Evolutionary conservation across 345 rosid genomes (phyloP), one percentile per base, ranked within the genome.

Genomic region (Streptanthus diversifolius): DNA sequence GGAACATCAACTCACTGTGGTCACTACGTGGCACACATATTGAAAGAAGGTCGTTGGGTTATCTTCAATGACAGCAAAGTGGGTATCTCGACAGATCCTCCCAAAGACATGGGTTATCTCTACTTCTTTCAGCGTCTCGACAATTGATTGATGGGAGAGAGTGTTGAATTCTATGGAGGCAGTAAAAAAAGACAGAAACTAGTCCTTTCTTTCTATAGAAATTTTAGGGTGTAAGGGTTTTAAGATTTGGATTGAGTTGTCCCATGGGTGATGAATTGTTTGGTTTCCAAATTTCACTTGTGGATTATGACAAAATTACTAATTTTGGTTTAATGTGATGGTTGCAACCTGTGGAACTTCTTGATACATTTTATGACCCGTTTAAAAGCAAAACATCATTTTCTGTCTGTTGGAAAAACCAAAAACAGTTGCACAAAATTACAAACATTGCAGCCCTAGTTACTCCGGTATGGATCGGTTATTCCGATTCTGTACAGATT

Each of bases 31-130:
- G 98, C 99, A 13, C 99, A 95, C 82, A 81, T 95, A 22, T 45
- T 81, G 21, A 92, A 95, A 81, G 89, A 90, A 57, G 96, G 98
- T 1, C 85, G 89, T 55, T 95, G 99, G 98, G 90, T 79, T 8
- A 92, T 92, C 17, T 95, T 90, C 90, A 95, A 92, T 11, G 99
- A 95, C 69, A 79, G 67, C 74, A 95, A 90, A 86, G 99, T 95
- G 2, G 99, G 92, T 4, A 85, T 84, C 69, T 92, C 98, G 22
- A 80, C 85, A 22, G 83, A 87, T 48, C 96, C 96, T 3, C 98
- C 97, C 5, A 92, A 92, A 85, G 99, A 95, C 83, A 86, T 92
- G 98, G 99, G 99, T 5, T 95, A 95, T 66, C 65, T 92, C 72
- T 95, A 95, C 83, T 92, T 95, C 85, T 92, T 95, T 57, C 91